These are phyloP conservation scores for Macrotyloma uniflorum DNA, from an alignment of 306 rosid genomes.

Conservation along the genomic window DNA sequence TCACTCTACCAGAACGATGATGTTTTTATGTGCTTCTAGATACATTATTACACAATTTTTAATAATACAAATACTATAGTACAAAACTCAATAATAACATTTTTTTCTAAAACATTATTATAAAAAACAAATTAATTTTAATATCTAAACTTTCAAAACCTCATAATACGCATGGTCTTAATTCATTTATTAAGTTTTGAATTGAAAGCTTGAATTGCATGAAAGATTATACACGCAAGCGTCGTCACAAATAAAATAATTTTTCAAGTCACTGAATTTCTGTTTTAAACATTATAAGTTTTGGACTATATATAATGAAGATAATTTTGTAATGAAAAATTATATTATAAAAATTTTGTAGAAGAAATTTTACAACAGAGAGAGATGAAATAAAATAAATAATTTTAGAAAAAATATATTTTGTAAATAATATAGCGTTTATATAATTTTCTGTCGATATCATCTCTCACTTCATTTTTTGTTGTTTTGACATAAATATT, in stretches of 20 bases:
- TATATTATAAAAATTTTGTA: neutral
- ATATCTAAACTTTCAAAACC: neutral
- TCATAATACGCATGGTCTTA: too few relatives aligned
- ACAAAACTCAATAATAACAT: too few relatives aligned
- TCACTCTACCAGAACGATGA: neutral
- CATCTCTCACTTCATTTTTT: neutral
- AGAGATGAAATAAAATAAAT: neutral
- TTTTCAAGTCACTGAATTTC: neutral
- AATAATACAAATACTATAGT: too few relatives aligned
- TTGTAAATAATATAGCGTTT: neutral
- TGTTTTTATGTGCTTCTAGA: neutral
- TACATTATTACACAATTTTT: neutral
- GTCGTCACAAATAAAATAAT: neutral
- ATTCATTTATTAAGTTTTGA: neutral
- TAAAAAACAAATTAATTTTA: neutral
- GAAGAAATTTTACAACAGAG: neutral
- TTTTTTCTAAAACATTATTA: too few relatives aligned
- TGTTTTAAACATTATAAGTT: neutral
- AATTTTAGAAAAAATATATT: neutral
- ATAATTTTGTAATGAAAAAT: neutral
- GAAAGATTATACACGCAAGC: neutral
- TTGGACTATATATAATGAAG: neutral
- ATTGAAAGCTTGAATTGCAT: neutral
- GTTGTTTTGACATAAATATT: slow-evolving; percentile 18
- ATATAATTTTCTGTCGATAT: neutral